phyloP scores from a whole-genome alignment of 768 basidiomycete species.

The Pholiota molesta region DNA sequence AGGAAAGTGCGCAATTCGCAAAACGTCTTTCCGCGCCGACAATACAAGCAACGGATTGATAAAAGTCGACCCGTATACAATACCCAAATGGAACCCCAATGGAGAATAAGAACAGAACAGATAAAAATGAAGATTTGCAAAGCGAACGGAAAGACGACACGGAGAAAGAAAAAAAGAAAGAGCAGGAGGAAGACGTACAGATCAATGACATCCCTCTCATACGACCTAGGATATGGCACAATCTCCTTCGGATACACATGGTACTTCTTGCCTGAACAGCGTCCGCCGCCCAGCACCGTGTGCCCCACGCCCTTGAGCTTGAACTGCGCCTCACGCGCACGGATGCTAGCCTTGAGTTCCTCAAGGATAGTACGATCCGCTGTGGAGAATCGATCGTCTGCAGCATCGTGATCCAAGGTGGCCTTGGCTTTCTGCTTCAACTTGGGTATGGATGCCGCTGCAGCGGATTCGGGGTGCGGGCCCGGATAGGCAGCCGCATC shows the following conservation, averaged over 20 bases:
- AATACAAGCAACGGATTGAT: neutral
- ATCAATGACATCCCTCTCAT: conserved; percentile 64
- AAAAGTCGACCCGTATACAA: neutral
- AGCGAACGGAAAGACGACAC: neutral
- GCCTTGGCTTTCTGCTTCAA: neutral
- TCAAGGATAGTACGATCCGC: conserved; percentile 63
- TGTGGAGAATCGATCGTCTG: conserved; percentile 48
- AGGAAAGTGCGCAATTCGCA: neutral
- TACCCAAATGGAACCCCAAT: neutral
- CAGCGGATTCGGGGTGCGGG: conserved; percentile 2
- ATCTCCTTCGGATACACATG: conserved; percentile 52
- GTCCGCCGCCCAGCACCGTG: conserved; percentile 31
- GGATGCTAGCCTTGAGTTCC: conserved; percentile 54
- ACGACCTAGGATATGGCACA: conserved; percentile 73
- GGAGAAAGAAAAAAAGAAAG: conserved; percentile 8
- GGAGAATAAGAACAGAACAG: neutral
- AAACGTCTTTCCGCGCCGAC: neutral
- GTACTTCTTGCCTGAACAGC: conserved; percentile 49
- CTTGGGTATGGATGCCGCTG: neutral
- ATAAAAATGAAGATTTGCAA: neutral
- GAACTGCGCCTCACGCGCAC: conserved; percentile 60
- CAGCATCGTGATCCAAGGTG: neutral
- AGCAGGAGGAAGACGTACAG: conserved; percentile 49
- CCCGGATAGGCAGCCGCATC: conserved; percentile 5
- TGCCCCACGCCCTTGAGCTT: conserved; percentile 46